phyloP scores from a whole-genome alignment of 495 filamentous ascomycete genomes.

The Aspergillus ostianus region DNA sequence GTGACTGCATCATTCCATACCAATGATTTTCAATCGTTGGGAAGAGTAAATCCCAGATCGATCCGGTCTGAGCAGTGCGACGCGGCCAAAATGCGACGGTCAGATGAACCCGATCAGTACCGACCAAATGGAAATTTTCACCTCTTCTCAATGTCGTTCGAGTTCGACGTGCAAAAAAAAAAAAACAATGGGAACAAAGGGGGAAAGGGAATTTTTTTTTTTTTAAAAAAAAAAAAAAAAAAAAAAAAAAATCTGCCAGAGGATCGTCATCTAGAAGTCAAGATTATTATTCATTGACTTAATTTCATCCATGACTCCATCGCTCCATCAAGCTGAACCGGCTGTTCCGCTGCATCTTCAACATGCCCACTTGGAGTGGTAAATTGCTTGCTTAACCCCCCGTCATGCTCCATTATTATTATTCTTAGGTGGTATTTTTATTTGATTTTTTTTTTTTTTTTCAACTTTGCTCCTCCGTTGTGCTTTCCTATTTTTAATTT shows the following conservation, averaged over 20 bases:
- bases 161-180: too few species aligned
- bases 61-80: too few species aligned
- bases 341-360: constrained; percentile 8
- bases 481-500: background rate
- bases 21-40: too few species aligned
- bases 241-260: background rate
- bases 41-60: too few species aligned
- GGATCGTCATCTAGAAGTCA: too few species aligned
- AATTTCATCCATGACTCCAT: constrained; percentile 1
- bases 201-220: too few species aligned
- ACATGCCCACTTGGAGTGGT: background rate
- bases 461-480: background rate
- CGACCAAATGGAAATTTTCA: background rate
- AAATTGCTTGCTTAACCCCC: background rate
- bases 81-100: too few species aligned
- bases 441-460: background rate
- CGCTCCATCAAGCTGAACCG: constrained; percentile 3
- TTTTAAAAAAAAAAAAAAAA: too few species aligned
- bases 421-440: background rate
- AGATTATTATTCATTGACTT: too few species aligned
- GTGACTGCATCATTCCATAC: background rate
- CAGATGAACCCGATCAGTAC: too few species aligned
- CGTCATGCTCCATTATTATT: background rate
- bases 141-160: too few species aligned
- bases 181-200: too few species aligned